Conservation (phyloP, 140 eudicot species). For the Ambrosia hybrid region DNA sequence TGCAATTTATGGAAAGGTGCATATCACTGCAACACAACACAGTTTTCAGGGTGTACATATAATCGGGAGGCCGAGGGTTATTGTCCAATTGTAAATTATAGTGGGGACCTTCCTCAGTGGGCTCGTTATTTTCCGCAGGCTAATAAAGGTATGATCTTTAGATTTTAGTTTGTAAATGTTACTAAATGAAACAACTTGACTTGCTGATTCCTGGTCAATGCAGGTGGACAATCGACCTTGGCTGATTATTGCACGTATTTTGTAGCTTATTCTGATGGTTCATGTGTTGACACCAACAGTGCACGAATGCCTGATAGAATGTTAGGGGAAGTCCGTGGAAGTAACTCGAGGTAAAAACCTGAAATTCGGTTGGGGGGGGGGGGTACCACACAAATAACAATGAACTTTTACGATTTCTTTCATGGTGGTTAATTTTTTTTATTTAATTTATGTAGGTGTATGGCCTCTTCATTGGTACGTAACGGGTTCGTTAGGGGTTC, state of each 20-base stretch:
- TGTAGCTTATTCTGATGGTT: slow-evolving; percentile 98
- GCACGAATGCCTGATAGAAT: slow-evolving; percentile 92
- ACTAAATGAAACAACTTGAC: slow-evolving; percentile 12
- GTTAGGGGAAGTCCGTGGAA: slow-evolving; percentile 96
- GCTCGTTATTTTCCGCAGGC: slow-evolving; percentile 95
- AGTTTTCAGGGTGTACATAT: slow-evolving; percentile 86
- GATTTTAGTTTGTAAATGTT: neutral
- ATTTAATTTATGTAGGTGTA: slow-evolving; percentile 55
- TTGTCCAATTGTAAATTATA: slow-evolving; percentile 87
- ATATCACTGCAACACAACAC: slow-evolving; percentile 78
- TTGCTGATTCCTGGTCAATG: slow-evolving; percentile 27
- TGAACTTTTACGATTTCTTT: neutral
- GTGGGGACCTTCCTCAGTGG: slow-evolving; percentile 96
- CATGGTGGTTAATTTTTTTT: neutral
- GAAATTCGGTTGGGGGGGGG: neutral
- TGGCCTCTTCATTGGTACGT: slow-evolving; percentile 96
- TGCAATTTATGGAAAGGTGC: slow-evolving; percentile 90
- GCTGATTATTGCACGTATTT: slow-evolving; percentile 98
- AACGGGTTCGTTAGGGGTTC: slow-evolving; percentile 94
- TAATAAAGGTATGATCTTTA: slow-evolving; percentile 63
- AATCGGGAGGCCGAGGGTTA: slow-evolving; percentile 99
- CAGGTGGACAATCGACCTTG: slow-evolving; percentile 99
- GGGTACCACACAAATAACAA: neutral
- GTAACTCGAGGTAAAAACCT: slow-evolving; percentile 66
- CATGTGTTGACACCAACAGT: slow-evolving; percentile 83